Evolutionary conservation across 768 basidiomycete species (phyloP), one percentile per base, ranked within the genome.

Genomic region (Boletus barrowsii): DNA sequence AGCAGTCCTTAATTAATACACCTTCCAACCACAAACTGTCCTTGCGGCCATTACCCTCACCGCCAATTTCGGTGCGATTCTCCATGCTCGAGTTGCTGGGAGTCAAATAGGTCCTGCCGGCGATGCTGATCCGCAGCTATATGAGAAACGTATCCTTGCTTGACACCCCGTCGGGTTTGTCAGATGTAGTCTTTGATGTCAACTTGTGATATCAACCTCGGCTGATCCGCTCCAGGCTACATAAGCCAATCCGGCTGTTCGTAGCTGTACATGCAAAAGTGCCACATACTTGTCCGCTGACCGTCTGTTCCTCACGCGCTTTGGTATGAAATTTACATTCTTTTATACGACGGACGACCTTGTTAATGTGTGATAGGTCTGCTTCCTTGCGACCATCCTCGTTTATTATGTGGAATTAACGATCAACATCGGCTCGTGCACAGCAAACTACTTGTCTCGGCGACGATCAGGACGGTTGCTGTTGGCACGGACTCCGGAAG

Each of bases 401-500:
- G 41, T 53, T 55, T 29, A 35, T 44, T 47, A 30, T 42, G 50
- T 46, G 46, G 47, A 55, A 42, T 56, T 36, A 51, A 61, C 47
- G 67, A 68, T 69, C 67, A 61, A 49, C 69, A 57, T 69, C 67
- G 60, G 58, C 48, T 59, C 47, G 51, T 63, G 63, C 69, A 72
- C 69, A 71, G 71, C 67, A 71, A 57, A 50, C 50, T 45, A 51
- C 45, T 15, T 41, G 26, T 42, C 60, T 42, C 66, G 58, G 62
- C 62, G 71, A 72, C 67, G 63, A 70, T 70, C 69, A 72, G 60
- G 6, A 50, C 53, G 57, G 62, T 71, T 62, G 69, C 67, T 57
- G 60, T 55, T 47, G 39, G 55, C 63, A 53, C 57, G 64, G 62
- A 59, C 53, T 60, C 55, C 49, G 49, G 45, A 54, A 17, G 29